Evolutionary conservation across 805 yeast genomes (phyloP).

Genomic region (Suhomyces canberraensis): DNA sequence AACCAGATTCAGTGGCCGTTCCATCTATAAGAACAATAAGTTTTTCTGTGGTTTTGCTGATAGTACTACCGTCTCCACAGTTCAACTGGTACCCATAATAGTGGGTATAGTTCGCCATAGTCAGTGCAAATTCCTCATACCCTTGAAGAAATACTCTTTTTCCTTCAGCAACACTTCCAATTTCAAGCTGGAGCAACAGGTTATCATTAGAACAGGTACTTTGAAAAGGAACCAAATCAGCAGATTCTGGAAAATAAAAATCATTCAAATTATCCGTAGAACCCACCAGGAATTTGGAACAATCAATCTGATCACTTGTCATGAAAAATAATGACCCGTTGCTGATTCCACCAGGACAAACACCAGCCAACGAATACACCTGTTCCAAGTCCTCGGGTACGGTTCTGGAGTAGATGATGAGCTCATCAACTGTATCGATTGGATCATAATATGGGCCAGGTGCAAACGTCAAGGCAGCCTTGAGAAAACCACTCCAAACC

Average conservation of each 20-base stretch:
- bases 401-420: slow-evolving; percentile 13
- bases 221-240: background rate
- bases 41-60: background rate
- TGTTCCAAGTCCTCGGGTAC: slow-evolving; percentile 14
- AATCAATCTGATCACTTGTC: slow-evolving; percentile 11
- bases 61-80: slow-evolving; percentile 12
- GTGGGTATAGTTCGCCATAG: slow-evolving; percentile 6
- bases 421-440: slow-evolving; percentile 5
- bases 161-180: slow-evolving; percentile 7
- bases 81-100: slow-evolving; percentile 6
- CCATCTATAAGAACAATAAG: background rate
- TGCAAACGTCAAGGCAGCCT: no score
- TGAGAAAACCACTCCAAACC: no score
- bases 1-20: background rate
- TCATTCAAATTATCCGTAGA: slow-evolving; percentile 12
- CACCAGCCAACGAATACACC: slow-evolving; percentile 12
- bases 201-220: slow-evolving; percentile 3
- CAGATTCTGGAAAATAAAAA: slow-evolving; percentile 14
- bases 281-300: slow-evolving; percentile 9
- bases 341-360: slow-evolving; percentile 12
- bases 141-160: slow-evolving; percentile 16
- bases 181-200: slow-evolving; percentile 2
- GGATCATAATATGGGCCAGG: slow-evolving; percentile 13
- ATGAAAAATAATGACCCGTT: slow-evolving; percentile 11
- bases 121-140: slow-evolving; percentile 7